Base-by-base conservation (phyloP, 2,329 filamentous ascomycete genomes). In the Alternaria sp. region DNA sequence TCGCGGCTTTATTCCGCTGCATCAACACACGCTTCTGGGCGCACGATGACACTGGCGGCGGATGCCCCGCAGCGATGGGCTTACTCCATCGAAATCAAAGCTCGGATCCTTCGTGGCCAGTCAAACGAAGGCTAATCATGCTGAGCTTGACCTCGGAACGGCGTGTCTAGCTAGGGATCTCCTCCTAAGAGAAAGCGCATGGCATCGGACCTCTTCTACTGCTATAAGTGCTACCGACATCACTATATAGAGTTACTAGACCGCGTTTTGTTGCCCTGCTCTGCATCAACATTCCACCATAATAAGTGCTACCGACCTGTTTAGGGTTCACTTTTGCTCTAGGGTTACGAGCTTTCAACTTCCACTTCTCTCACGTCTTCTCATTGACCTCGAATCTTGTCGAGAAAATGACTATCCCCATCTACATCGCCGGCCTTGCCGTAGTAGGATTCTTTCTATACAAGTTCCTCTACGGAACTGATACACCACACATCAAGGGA, bases 401-500 rank as follows among this genome's bases (percentile, higher is more conserved):
- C 41, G n/a, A 12, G 15, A 68, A 18, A 49, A 80, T 80, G 78
- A 76, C 80, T 37, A 73, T 81, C 41, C 79, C 82, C 15, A 74
- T 84, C 37, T 74, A 82, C 30, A 75, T 79, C 15, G 80, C 82
- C 57, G 80, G 81, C 57, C 71, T 81, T 45, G 71, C 82, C 7
- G 76, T 82, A 21, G 58, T 83, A 6, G 58, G 80, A 4, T 83
- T 80, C 67, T 76, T 82, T 49, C 60, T 79, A 7, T 74, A 82
- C 60, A 79, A 77, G 20, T 66, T 82, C 21, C 76, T 85, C 14
- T 83, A 83, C 63, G 76, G 75, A 8, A 85, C 83, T 6, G 83
- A 85, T 61, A 78, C 79, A 20, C 83, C 83, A 12, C 82, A 83
- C 65, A 84, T 85, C 72, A 84, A 84, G 64, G 79, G 78, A 25